Conservation (phyloP, 1,139 yeast species). For the Torulaspora globosa region DNA sequence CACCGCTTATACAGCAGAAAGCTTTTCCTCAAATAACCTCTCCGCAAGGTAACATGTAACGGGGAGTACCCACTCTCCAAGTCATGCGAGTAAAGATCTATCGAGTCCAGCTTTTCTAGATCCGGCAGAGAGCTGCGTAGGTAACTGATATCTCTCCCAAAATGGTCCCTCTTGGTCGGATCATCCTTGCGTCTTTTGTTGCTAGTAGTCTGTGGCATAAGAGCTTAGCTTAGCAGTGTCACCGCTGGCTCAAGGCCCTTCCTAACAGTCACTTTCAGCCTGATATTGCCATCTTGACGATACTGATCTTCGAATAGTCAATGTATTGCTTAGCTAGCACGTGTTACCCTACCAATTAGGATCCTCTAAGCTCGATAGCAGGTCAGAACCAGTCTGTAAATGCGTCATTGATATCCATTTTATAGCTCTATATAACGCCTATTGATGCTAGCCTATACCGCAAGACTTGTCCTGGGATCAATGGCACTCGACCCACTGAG, state of each 20-base stretch:
- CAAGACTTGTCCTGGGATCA: too few species aligned
- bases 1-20: slow-evolving; percentile 52
- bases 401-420: not conserved
- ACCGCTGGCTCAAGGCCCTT: not conserved
- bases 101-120: slow-evolving; percentile 46
- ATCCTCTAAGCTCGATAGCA: too few species aligned
- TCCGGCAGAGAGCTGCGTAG: slow-evolving; percentile 49
- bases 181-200: slow-evolving; percentile 15
- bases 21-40: slow-evolving; percentile 30
- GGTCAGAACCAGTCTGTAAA: too few species aligned
- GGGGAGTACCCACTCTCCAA: slow-evolving; percentile 82
- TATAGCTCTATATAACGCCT: not conserved
- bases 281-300: not conserved
- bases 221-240: not conserved
- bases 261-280: not conserved
- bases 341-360: slow-evolving; percentile 1
- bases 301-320: not conserved
- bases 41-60: slow-evolving; percentile 46
- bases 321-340: not conserved
- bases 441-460: not conserved
- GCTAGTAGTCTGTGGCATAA: slow-evolving; percentile 11
- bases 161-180: slow-evolving; percentile 50
- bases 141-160: slow-evolving; percentile 69
- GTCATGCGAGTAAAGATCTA: slow-evolving; percentile 51
- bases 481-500: too few species aligned